phyloP scores from a whole-genome alignment of 2,329 filamentous ascomycete species.

The Cryphonectria nitschkei region DNA sequence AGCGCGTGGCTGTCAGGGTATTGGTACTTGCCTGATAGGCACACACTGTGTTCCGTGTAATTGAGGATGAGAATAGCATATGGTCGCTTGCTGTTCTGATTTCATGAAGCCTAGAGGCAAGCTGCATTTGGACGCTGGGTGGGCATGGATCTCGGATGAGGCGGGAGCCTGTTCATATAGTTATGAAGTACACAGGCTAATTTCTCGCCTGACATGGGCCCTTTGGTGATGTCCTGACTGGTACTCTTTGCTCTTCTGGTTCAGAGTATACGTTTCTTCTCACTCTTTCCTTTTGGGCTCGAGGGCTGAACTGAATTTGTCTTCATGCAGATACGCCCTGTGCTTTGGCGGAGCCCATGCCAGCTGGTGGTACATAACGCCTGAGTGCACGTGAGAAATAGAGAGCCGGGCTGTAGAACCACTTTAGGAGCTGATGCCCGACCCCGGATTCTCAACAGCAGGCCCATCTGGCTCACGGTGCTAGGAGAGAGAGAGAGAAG shows the following conservation, averaged over 20 bases:
- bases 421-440: not conserved
- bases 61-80: not conserved
- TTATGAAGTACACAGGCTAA: not conserved
- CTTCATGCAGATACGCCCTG: not conserved
- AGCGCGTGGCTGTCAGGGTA: not conserved
- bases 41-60: not conserved
- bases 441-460: constrained; percentile 8
- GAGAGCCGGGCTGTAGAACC: not conserved
- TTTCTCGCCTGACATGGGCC: not conserved
- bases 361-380: not conserved
- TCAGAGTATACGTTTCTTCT: not conserved
- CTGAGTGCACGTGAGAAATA: constrained; percentile 8
- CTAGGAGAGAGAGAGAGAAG: not conserved
- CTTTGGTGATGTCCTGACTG: not conserved
- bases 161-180: not conserved
- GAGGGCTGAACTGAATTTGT: not conserved
- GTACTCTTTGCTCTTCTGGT: not conserved
- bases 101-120: not conserved
- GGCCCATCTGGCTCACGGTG: not conserved
- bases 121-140: not conserved
- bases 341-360: not conserved
- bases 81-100: not conserved
- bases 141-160: not conserved
- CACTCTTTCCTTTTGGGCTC: not conserved
- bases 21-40: not conserved